These are phyloP conservation scores for Linnemannia schmuckeri DNA, from an alignment of 192 early-diverging fungal genomes.

Conservation along the genomic window DNA sequence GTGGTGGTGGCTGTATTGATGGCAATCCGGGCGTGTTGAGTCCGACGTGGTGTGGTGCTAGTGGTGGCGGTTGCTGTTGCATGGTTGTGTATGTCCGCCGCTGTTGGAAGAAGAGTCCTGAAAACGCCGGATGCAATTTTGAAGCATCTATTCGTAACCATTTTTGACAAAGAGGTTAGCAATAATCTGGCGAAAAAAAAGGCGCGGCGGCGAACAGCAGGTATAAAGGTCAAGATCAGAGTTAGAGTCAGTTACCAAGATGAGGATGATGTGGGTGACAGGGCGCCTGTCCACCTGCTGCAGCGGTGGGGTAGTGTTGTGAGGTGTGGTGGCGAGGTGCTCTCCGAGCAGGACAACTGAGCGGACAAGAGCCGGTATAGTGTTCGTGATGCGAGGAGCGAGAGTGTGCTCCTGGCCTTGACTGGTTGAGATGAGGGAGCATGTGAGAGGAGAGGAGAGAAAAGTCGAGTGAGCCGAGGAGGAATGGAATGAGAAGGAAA, in stretches of 20 bases:
- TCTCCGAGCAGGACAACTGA: conserved; percentile 33
- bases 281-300: not conserved
- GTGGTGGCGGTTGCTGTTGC: not conserved
- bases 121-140: conserved; percentile 42
- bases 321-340: conserved; percentile 8
- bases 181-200: not conserved
- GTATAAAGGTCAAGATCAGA: not conserved
- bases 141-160: conserved; percentile 24
- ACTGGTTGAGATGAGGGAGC: conserved; percentile 30
- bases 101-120: conserved; percentile 46
- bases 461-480: not conserved
- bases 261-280: not conserved
- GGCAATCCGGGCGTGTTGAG: not conserved
- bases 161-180: not conserved
- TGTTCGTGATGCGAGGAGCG: conserved; percentile 34
- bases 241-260: conserved; percentile 15
- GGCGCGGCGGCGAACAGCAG: not conserved
- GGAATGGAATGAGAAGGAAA: not conserved
- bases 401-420: conserved; percentile 9
- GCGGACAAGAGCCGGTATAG: conserved; percentile 38
- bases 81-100: conserved; percentile 13
- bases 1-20: conserved; percentile 5
- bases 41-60: not conserved
- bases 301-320: conserved; percentile 21
- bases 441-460: not conserved